Base-by-base conservation (phyloP, 1,139 yeast species). In the Wickerhamomyces sp. region DNA sequence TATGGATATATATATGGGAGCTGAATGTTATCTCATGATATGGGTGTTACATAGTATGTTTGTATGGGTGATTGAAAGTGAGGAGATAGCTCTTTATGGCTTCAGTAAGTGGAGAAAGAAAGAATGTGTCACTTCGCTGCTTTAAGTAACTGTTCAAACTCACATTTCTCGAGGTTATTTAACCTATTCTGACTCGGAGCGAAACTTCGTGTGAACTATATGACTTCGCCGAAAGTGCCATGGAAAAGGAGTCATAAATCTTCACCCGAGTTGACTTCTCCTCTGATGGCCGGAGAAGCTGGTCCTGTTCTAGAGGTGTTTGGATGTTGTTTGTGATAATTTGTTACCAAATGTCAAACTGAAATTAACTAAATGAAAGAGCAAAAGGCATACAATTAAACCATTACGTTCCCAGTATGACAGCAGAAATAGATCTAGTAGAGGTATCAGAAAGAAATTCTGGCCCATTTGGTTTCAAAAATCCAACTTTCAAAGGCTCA, bases 401-500 rank as follows among this genome's bases (percentile, higher is more conserved):
- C 10, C 6, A 29, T 29, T 29, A 11, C 3, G 4, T 4, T 2
- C 7, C 6, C 4, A 15, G 10, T 6, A 43, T 36, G 13, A 44
- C 42, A 29, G 36, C 42, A 14, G 43, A 44, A 8, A 26, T 37
- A 5, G 41, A 44, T 30, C 36, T 44, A 4, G 10, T 26, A 4
- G 23, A 37, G 9, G 59, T 62, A 4, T 58, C 61, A 4, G 50
- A 51, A 27, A 45, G 50, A 10, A 59, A 38, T 31, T 34, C 40
- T 27, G 35, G 36, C 2, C 40, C 40, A 10, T 26, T 46, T 8
- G 51, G 55, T n/a, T 86, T 85, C 72, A 86, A 85, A 61, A 74
- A 73, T 46, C 76, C 79, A 0, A 51, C 64, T 37, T 68, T 83
- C 61, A 71, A 68, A 49, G 66, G 76, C 5, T 76, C 80, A 3